phyloP scores from a whole-genome alignment of 2,329 filamentous ascomycete genomes.

The Trichophaea hybrida region DNA sequence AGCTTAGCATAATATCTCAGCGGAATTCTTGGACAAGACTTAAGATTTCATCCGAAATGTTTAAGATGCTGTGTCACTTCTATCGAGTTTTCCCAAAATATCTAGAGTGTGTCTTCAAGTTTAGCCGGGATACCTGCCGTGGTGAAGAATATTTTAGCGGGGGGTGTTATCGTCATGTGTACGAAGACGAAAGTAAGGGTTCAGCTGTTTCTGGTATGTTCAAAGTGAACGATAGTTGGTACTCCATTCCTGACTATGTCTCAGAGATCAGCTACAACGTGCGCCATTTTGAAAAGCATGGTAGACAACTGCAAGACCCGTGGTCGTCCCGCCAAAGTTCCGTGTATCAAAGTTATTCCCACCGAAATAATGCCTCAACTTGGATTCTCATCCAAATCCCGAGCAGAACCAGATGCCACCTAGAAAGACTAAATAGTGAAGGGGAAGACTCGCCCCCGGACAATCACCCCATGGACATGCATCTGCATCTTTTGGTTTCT shows the following conservation, averaged over 20 bases:
- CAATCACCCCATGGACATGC: slow-evolving; percentile 1
- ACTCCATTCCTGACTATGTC: not conserved
- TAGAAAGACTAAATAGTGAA: not conserved
- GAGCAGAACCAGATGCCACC: not conserved
- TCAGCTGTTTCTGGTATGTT: not conserved
- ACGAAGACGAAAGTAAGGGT: not conserved
- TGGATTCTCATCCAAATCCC: slow-evolving; percentile 3
- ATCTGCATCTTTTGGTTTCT: not conserved
- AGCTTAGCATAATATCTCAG: not conserved
- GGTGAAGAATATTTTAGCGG: not conserved
- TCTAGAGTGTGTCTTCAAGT: not conserved
- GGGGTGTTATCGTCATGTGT: not conserved
- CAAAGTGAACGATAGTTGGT: not conserved
- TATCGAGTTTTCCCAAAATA: slow-evolving; percentile 3
- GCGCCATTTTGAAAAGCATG: not conserved
- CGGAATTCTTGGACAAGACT: slow-evolving; percentile 2
- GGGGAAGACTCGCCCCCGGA: not conserved
- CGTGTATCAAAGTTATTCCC: slow-evolving; percentile 1
- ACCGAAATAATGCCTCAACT: not conserved
- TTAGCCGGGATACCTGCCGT: not conserved
- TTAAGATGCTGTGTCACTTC: slow-evolving; percentile 3
- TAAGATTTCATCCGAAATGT: slow-evolving; percentile 2
- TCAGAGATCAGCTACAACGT: slow-evolving; percentile 5
- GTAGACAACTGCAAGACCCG: not conserved
- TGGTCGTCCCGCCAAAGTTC: slow-evolving; percentile 6